Evolutionary conservation across 495 filamentous ascomycete genomes (phyloP), one percentile per base, ranked within the genome.

Genomic region (Penicillium salamii): DNA sequence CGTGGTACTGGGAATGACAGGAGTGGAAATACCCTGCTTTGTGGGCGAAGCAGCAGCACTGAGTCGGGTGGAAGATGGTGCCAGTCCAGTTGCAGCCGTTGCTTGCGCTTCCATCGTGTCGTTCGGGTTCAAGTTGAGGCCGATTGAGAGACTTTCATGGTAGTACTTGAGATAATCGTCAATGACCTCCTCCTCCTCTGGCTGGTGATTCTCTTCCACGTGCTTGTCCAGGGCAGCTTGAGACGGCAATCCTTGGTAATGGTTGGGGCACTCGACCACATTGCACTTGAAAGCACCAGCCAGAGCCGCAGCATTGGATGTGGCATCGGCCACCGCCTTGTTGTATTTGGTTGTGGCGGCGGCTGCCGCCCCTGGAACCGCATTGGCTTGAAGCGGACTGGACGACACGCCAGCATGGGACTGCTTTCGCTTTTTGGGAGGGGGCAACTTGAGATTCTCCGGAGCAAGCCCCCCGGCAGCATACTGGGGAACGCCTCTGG

Each of bases 401-500:
- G 23, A n/a, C 68, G 54, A 3, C 57, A 56, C 34, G 65, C 54
- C 36, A 61, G 23, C 59, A 21, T 79, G 76, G 21, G 71, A 77
- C 44, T 67, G 65, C 65, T 76, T 79, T 36, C 75, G 61, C 52
- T 72, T 84, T 65, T 90, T 91, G 29, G 67, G 70, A 3, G 81
- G 74, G 32, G 86, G 86, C 26, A 85, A 70, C 19, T 75, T 80
- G 12, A 87, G 75, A 46, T 87, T 79, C 50, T 83, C 72, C 7
- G 70, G 71, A 3, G 72, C 71, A 36, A 79, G 68, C 38, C 68
- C 66, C 5, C 67, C 68, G 6, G 76, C 68, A 9, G 70, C 72
- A 54, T 77, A 79, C 8, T 75, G 76, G 12, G 89, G 87, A 18
- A 84, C 75, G 5, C 88, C 87, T 37, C 85, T 76, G 14, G 88